Evolutionary conservation across 2,329 filamentous ascomycete genomes (phyloP).

Genomic region (Didymella pomorum): DNA sequence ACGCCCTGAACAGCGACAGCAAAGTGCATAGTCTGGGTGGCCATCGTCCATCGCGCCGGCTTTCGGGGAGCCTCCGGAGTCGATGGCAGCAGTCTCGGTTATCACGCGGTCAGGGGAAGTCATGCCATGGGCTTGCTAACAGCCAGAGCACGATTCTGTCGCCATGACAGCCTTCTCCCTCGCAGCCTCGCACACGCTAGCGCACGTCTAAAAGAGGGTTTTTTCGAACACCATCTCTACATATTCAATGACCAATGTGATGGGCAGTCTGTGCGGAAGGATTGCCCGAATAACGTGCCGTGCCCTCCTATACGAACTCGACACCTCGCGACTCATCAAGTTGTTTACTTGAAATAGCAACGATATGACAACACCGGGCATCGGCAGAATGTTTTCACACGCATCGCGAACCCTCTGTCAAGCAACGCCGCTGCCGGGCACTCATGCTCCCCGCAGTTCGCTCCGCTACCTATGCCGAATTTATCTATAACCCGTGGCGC

Average conservation of each 20-base stretch:
- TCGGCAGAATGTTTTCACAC: slow-evolving; percentile 4
- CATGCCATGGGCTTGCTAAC: not conserved
- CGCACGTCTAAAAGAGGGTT: not conserved
- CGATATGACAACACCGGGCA: slow-evolving; percentile 13
- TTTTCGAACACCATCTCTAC: not conserved
- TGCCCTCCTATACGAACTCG: slow-evolving; percentile 7
- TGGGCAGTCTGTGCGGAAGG: slow-evolving; percentile 27
- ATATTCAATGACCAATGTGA: not conserved
- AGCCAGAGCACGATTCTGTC: too few relatives aligned
- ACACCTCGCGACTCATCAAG: not conserved
- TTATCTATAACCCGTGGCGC: slow-evolving; percentile 17
- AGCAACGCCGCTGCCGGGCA: slow-evolving; percentile 17
- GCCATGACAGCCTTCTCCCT: not conserved
- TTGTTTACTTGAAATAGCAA: slow-evolving; percentile 10
- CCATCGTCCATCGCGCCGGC: not conserved
- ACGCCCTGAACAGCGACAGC: not conserved
- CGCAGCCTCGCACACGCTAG: not conserved
- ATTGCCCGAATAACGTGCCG: slow-evolving; percentile 27
- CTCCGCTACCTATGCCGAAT: slow-evolving; percentile 20
- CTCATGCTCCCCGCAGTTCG: slow-evolving; percentile 31
- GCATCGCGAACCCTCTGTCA: slow-evolving; percentile 14
- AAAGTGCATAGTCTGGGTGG: not conserved
- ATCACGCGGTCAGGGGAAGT: not conserved
- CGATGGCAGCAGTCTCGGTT: not conserved
- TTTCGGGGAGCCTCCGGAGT: not conserved